These are phyloP conservation scores for Lablab purpureus DNA, from an alignment of 306 rosid genomes.

Conservation along the genomic window DNA sequence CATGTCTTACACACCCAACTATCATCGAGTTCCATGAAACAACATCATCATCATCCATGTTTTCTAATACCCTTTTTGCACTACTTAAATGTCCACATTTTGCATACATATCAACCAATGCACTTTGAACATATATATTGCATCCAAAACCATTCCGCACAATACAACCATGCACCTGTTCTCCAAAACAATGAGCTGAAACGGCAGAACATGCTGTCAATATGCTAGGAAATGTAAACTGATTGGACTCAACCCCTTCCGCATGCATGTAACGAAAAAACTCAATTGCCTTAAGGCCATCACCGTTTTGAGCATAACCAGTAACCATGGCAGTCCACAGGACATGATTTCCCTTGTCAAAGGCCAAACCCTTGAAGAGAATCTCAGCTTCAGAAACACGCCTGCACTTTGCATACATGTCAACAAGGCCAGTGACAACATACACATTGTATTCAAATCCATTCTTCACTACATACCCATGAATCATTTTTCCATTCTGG, in stretches of 20 bases:
- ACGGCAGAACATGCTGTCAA: constrained; percentile 78
- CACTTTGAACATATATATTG: constrained; percentile 81
- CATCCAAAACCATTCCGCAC: constrained; percentile 71
- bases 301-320: constrained; percentile 87
- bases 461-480: constrained; percentile 66
- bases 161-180: constrained; percentile 78
- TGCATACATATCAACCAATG: constrained; percentile 84
- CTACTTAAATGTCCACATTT: constrained; percentile 73
- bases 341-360: constrained; percentile 67
- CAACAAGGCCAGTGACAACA: constrained; percentile 84
- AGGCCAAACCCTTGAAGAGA: constrained; percentile 58
- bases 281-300: constrained; percentile 68
- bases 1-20: constrained; percentile 82
- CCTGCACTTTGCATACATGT: constrained; percentile 89
- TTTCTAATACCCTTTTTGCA: constrained; percentile 62
- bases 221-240: constrained; percentile 84
- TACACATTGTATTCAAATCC: constrained; percentile 61
- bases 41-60: constrained; percentile 74
- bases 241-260: constrained; percentile 69
- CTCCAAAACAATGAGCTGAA: constrained; percentile 68
- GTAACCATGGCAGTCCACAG: constrained; percentile 89
- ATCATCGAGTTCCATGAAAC: constrained; percentile 92
- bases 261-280: constrained; percentile 66
- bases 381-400: constrained; percentile 67
- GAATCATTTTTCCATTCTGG: constrained; percentile 72